Evolutionary conservation across 2,329 filamentous ascomycete genomes (phyloP).

Genomic region (Scolecobasidium constrictum): DNA sequence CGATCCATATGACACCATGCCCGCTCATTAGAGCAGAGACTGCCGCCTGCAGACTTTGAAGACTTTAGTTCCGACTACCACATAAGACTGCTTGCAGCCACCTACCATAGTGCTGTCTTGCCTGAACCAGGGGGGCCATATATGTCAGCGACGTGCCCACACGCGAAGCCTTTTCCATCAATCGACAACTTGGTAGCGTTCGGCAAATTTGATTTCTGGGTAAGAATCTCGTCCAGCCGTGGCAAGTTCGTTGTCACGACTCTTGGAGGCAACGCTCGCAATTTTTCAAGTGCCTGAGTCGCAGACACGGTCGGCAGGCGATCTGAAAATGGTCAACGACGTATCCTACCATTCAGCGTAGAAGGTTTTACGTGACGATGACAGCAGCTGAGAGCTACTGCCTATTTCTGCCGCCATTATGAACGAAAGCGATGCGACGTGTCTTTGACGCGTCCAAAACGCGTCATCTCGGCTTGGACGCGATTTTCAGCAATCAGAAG

Average conservation of each 20-base stretch:
- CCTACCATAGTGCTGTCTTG: constrained; percentile 74
- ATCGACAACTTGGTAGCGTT: constrained; percentile 13
- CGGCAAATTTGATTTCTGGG: constrained; percentile 16
- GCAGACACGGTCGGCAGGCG: constrained; percentile 68
- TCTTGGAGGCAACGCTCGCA: constrained; percentile 40
- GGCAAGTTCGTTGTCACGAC: constrained; percentile 36
- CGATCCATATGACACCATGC: constrained; percentile 68
- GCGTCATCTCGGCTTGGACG: no score
- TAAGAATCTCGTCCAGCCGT: constrained; percentile 34
- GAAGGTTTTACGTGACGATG: constrained; percentile 26
- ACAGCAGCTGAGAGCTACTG: constrained; percentile 15
- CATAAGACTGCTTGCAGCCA: constrained; percentile 13
- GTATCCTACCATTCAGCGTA: not conserved
- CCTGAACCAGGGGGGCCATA: constrained; percentile 81
- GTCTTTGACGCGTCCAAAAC: no score
- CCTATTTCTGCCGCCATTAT: not conserved
- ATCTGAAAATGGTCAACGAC: constrained; percentile 38
- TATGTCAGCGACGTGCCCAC: constrained; percentile 73
- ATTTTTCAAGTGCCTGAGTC: constrained; percentile 55
- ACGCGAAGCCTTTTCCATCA: constrained; percentile 48
- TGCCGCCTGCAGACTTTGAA: constrained; percentile 55
- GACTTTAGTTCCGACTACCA: constrained; percentile 10
- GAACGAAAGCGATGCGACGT: no score
- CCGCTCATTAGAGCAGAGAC: constrained; percentile 51
- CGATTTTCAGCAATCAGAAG: no score